Evolutionary conservation across 192 early-diverging fungal species (phyloP), one percentile per base, ranked within the genome.

Genomic region (Backusella macrospora): DNA sequence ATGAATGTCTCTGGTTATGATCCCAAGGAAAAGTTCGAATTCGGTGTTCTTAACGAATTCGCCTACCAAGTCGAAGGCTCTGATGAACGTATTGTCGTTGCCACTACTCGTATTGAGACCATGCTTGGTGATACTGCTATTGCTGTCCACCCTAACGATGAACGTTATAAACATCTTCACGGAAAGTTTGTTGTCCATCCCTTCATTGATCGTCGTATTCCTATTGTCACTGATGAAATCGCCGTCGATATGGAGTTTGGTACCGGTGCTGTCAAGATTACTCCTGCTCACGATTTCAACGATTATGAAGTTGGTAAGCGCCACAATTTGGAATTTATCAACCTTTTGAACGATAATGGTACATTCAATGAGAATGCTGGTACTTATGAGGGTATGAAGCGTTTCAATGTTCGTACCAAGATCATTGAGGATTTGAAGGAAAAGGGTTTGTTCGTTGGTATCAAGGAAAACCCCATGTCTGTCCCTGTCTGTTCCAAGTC

Each of bases 201-300:
- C 47, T 98, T 99, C 88, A 81, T 94, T 62, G 90, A 90, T 73
- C 91, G 96, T 47, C 90, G 89, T 75, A 92, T 98, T 71, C 95
- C 95, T 55, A 98, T 98, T 70, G 87, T 97, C 72, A 81, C 90
- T 67, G 93, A 96, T 75, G 93, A 95, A 70, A 88, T 91, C 72
- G 87, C 89, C 68, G 95, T 95, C 46, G 96, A 98, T 73, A 92
- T 92, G 87, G 88, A 87, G 6, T 98, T 97, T 78, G 96, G 98
- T 81, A 98, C 98, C 39, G 98, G 98, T 80, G 96, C 96, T 72
- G 98, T 99, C 72, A 99, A 99, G 84, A 96, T 99, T 71, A 99
- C 98, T 0, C 98, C 98, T 2, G 96, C 98, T 23, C 98, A 99
- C 81, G 98, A 99, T 83, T 87, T 88, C 73, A 97, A 98, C 86